Base-by-base conservation (phyloP, 176 grass and related monocot species). In the Chloris gayana region DNA sequence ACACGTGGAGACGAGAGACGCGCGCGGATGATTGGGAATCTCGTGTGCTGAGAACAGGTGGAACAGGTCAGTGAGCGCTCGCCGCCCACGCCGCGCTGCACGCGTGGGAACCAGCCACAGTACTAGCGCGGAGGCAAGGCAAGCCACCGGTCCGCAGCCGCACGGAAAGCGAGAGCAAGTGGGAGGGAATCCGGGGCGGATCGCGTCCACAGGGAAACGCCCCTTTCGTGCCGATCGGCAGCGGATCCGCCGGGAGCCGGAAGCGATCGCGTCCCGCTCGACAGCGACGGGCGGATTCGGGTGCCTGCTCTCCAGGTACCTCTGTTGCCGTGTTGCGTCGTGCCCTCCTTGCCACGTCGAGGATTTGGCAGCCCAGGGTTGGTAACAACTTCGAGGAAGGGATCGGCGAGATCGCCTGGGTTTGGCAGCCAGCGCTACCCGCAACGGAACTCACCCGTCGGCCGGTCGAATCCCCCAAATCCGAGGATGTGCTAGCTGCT, bases 121-220 rank as follows among this genome's bases (percentile, higher is more conserved):
- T n/a, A n/a, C n/a, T n/a, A n/a, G n/a, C n/a, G n/a, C n/a, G n/a
- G n/a, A n/a, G n/a, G n/a, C n/a, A n/a, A n/a, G n/a, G n/a, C n/a
- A n/a, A n/a, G n/a, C n/a, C n/a, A n/a, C n/a, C n/a, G 22, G 34
- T 9, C 37, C 10, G 60, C 46, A 7, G 64, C 13, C 29, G 64
- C 77, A 17, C 22, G 66, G 65, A 59, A 69, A 80, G 64, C 15
- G 77, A 69, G 2, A 27, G 47, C 22, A 76, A 61, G 53, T 44
- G 58, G 57, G 74, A 8, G 26, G 74, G 24, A 30, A 62, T 61
- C 54, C 38, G 38, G 37, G 46, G 11, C 66, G 66, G 6, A 70
- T 70, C 67, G 53, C 25, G 26, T 2, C 64, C 79, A 62, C 79
- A 13, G 54, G 68, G n/a, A 72, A 0, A 72, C 67, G 54, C 67